These are phyloP conservation scores for Henckelia pumila DNA, from an alignment of 257 asterid species.

Conservation along the genomic window DNA sequence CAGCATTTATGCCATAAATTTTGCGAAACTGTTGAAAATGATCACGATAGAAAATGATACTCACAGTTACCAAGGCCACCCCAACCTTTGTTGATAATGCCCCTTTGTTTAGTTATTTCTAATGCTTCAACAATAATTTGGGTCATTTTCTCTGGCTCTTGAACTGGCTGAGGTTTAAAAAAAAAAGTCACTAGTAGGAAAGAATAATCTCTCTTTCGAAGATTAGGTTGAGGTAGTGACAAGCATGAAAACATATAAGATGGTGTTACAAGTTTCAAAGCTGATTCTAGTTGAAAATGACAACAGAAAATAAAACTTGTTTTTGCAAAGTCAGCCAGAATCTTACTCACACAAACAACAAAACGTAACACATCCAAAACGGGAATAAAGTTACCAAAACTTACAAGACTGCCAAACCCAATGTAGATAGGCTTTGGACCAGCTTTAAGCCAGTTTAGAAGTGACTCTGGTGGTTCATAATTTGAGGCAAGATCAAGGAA, in stretches of 20 bases:
- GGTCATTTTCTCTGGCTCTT: conserved; percentile 94
- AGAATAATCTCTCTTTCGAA: neutral
- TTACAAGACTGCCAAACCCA: conserved; percentile 45
- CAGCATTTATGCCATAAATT: conserved; percentile 5
- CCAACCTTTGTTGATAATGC: conserved; percentile 96
- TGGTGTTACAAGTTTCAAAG: neutral
- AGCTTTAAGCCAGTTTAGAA: conserved; percentile 73
- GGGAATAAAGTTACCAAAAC: conserved; percentile 17
- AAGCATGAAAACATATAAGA: conserved; percentile 3
- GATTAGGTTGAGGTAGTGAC: conserved; percentile 20
- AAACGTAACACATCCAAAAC: neutral
- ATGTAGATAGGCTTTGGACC: conserved; percentile 34
- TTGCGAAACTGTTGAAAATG: conserved; percentile 11
- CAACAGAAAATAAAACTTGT: neutral
- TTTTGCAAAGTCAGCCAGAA: too few species aligned
- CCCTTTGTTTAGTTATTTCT: conserved; percentile 78
- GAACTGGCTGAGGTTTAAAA: conserved; percentile 84
- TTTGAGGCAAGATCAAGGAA: conserved; percentile 94
- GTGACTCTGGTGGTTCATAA: conserved; percentile 83
- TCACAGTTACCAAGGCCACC: conserved; percentile 98
- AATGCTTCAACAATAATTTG: conserved; percentile 80
- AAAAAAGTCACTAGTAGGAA: conserved; percentile 15
- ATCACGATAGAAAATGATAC: conserved; percentile 37
- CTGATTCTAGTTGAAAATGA: neutral
- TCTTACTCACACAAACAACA: neutral